phyloP scores from a whole-genome alignment of 75 land plant species.

The Chamaecyparis obtusa region DNA sequence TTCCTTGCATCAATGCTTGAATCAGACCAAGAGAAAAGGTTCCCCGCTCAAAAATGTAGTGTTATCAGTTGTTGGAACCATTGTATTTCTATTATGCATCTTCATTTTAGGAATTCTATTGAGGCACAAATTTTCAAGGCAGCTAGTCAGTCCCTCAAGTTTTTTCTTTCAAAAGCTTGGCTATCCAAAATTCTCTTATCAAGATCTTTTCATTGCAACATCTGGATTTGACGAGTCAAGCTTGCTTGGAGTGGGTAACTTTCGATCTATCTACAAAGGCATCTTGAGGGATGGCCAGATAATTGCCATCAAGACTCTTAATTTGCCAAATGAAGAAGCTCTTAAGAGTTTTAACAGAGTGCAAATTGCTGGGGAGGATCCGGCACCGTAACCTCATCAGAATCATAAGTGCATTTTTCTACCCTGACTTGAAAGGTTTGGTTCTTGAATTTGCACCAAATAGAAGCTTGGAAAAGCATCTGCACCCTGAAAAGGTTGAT shows the following conservation, averaged over 20 bases:
- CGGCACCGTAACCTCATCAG: too few species aligned
- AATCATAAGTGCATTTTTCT: too few species aligned
- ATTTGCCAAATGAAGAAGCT: neutral
- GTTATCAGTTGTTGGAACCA: neutral
- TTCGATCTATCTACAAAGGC: constrained; percentile 25
- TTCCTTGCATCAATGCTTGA: too few species aligned
- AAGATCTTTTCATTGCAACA: constrained; percentile 33
- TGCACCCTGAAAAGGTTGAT: neutral
- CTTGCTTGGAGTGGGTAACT: constrained; percentile 31
- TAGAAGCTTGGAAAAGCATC: constrained; percentile 13
- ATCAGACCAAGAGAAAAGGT: too few species aligned
- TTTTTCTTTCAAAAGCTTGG: neutral
- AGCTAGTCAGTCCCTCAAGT: neutral
- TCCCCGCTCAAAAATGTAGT: neutral
- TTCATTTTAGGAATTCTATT: constrained; percentile 11
- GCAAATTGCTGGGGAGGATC: too few species aligned
- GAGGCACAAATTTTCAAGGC: neutral
- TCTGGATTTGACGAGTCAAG: constrained; percentile 18
- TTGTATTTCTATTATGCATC: neutral
- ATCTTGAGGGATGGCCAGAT: constrained; percentile 4
- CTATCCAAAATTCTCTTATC: constrained; percentile 19
- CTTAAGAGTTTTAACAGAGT: too few species aligned
- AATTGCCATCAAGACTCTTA: constrained; percentile 32
- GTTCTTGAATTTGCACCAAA: constrained; percentile 10
- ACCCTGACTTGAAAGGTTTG: too few species aligned